phyloP scores from a whole-genome alignment of 129 eudicot species.

The Mikania micrantha region DNA sequence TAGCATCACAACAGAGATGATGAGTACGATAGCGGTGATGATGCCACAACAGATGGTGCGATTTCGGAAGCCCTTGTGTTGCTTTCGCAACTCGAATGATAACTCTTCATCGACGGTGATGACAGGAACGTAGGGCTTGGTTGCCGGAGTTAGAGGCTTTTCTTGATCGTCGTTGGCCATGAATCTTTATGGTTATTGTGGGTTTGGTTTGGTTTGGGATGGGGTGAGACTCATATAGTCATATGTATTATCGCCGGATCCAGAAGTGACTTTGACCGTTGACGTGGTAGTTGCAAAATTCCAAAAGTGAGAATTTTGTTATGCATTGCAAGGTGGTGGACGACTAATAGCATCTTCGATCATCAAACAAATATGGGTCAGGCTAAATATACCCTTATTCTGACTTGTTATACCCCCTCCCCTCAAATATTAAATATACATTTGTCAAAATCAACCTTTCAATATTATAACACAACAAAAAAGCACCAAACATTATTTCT shows the following conservation, averaged over 20 bases:
- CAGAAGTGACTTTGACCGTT: constrained; percentile 28
- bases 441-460: no score
- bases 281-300: constrained; percentile 17
- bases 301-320: constrained; percentile 13
- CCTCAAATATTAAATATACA: no score
- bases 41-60: constrained; percentile 43
- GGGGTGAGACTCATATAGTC: background rate
- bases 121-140: background rate
- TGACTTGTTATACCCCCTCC: no score
- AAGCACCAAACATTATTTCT: no score
- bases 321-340: background rate
- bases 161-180: constrained; percentile 19
- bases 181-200: no score
- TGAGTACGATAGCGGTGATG: constrained; percentile 31
- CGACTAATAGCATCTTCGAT: background rate
- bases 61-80: constrained; percentile 16
- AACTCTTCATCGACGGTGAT: constrained; percentile 14
- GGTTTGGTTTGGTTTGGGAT: background rate
- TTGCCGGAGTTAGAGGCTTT: constrained; percentile 18
- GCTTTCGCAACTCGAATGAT: constrained; percentile 12
- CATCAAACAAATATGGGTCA: no score
- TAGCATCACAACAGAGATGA: constrained; percentile 29
- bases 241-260: constrained; percentile 7
- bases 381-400: no score
- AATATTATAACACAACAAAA: no score